These are phyloP conservation scores for Stentor coeruleus DNA, from an alignment of 73 alveolate species.

Conservation along the genomic window DNA sequence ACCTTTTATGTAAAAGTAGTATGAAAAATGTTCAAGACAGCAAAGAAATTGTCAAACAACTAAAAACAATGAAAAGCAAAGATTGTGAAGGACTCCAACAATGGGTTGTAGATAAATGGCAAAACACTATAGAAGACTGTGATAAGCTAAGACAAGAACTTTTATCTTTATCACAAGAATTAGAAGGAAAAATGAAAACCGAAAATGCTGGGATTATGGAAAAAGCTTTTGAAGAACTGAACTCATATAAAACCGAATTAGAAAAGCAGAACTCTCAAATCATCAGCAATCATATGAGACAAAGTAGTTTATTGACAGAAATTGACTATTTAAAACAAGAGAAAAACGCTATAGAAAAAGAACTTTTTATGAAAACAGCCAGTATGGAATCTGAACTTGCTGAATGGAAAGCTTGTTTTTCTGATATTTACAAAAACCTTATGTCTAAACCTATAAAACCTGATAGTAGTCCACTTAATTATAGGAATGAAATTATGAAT, in stretches of 20 bases:
- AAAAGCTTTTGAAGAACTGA: background rate
- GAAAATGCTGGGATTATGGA: background rate
- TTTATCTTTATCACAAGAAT: background rate
- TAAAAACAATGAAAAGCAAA: too few relatives aligned
- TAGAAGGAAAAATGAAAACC: background rate
- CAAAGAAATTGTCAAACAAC: background rate
- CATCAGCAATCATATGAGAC: background rate
- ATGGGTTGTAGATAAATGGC: background rate
- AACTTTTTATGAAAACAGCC: background rate
- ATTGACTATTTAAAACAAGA: background rate
- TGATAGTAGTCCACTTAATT: background rate
- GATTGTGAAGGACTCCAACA: background rate
- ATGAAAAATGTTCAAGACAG: background rate
- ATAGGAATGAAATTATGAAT: background rate
- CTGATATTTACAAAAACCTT: background rate
- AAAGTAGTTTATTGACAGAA: background rate
- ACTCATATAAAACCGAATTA: background rate
- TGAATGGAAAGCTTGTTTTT: background rate
- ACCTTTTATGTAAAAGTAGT: background rate
- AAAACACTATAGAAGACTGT: background rate
- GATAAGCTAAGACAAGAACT: background rate
- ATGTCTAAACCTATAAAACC: too few relatives aligned
- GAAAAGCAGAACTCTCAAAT: background rate
- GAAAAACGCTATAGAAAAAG: background rate
- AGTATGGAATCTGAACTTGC: background rate